Evolutionary conservation across 768 basidiomycete genomes (phyloP), one percentile per base, ranked within the genome.

Genomic region (Vararia minispora): DNA sequence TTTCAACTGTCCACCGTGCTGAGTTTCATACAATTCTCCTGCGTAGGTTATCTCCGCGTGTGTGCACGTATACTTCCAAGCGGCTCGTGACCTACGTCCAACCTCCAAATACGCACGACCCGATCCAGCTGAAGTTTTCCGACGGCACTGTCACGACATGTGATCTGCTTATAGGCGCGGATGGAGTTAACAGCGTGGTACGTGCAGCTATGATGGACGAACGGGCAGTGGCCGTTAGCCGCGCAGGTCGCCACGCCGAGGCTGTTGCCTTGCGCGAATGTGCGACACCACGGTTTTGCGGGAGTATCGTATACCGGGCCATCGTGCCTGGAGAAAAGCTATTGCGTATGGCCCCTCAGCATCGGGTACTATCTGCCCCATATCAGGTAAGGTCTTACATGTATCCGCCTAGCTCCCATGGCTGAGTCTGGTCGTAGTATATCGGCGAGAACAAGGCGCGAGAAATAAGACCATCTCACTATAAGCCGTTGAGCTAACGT

Each of bases 91-190:
- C 71, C 1, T 83, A 76, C 51, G 55, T 47, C 4, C 74, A 77
- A 44, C 58, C 56, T 22, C 36, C 39, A 4, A 33, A 27, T 11
- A 51, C 50, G 28, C 53, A 60, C 8, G 62, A 62, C 2, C 56
- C 58, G 14, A 64, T 78, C 45, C 62, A 56, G 21, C 58, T 85
- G 41, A 49, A 60, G 16, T 85, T 84, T 51, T 59, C 70, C 44
- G 82, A 84, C 48, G 78, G 76, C 28, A 62, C 74, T 11, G 65
- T 58, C 9, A 62, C 74, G 4, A 60, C 62, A 17, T 82, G 77
- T 50, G 79, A 84, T 52, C 52, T 82, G 9, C 68, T 85, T 29
- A 56, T 82, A 37, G 79, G 79, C 26, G 78, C 77, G n/a, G 79
- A 82, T 45, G 79, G 79, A 4, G 43, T 81, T 42, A 74, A 72